phyloP scores from a whole-genome alignment of 306 rosid species.

The Trichosanthes cucumerina region DNA sequence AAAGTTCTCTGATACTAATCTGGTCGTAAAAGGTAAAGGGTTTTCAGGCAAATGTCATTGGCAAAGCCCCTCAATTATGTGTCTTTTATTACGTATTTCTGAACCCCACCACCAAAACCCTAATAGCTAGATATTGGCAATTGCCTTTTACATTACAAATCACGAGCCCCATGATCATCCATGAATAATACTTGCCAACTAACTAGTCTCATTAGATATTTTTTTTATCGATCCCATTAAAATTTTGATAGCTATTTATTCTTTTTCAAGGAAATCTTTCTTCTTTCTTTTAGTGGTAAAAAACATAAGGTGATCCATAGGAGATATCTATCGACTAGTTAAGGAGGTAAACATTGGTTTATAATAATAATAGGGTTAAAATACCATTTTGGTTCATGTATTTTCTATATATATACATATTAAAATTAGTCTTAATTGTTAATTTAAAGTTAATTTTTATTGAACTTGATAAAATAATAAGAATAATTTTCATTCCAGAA shows the following conservation, averaged over 20 bases:
- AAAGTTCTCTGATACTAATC: not conserved
- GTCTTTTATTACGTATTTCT: conserved; percentile 4
- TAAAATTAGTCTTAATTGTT: too few relatives aligned
- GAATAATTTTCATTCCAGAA: too few relatives aligned
- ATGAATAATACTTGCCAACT: too few relatives aligned
- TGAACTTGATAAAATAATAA: too few relatives aligned
- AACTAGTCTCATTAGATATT: not conserved
- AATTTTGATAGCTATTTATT: not conserved
- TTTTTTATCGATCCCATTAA: not conserved
- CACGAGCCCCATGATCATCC: not conserved
- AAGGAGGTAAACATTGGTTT: too few relatives aligned
- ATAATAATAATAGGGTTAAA: too few relatives aligned
- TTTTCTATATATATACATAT: too few relatives aligned
- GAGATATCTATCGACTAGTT: too few relatives aligned
- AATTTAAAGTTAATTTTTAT: too few relatives aligned
- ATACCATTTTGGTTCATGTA: too few relatives aligned
- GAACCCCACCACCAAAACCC: conserved; percentile 26
- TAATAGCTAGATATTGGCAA: not conserved
- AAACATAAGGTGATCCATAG: too few relatives aligned
- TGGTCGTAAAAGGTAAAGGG: conserved; percentile 4
- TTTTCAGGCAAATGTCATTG: not conserved
- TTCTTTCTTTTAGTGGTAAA: not conserved
- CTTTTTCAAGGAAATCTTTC: not conserved
- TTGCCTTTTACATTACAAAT: conserved; percentile 3
- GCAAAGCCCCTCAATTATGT: conserved; percentile 12